Base-by-base conservation (phyloP, 192 early-diverging fungal genomes). In the Backusella luteola region DNA sequence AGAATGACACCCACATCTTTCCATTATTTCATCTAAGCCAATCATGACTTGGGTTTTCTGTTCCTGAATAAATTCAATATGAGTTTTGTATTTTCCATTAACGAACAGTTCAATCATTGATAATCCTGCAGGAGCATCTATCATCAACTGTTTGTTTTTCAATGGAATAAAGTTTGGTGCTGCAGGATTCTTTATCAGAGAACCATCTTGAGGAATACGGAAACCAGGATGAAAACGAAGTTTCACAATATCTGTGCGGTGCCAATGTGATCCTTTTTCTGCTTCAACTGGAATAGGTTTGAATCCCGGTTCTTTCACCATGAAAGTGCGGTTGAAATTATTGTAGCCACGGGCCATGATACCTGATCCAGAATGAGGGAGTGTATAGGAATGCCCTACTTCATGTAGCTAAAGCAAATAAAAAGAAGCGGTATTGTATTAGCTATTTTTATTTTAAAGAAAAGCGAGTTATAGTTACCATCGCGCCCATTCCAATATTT, bases 401-500 rank as follows among this genome's bases (percentile, higher is more conserved):
- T 93, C 91, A 77, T 93, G 92, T 59, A 93, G 76, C 69, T 67
- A 59, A 42, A 34, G 23, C 1, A 0, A 42, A 21, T 34, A 70
- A 53, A 73, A 69, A 29, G 6, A 26, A 63, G 29, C 3, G 21
- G 11, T 9, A 26, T 19, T 6, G 6, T 49, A n/a, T 49, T n/a
- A 49, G 6, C 19, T n/a, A n/a, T 7, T 49, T 49, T 3, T 44
- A 44, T 2, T 19, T 19, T 6, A 39, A 39, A 39, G 11, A 39
- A 12, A 39, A 12, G 17, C 1, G 5, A n/a, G 5, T 36, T n/a
- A 36, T 68, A 36, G 11, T 71, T 71, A 71, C 70, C 81, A 92
- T 90, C 23, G 92, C 91, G 26, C 92, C 92, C 80, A 92, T 90
- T 21, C 92, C 91, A 46, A 91, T 86, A 75, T 91, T 91, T 44